Evolutionary conservation across 1,139 yeast species (phyloP).

Genomic region (Yamadazyma conglobata): DNA sequence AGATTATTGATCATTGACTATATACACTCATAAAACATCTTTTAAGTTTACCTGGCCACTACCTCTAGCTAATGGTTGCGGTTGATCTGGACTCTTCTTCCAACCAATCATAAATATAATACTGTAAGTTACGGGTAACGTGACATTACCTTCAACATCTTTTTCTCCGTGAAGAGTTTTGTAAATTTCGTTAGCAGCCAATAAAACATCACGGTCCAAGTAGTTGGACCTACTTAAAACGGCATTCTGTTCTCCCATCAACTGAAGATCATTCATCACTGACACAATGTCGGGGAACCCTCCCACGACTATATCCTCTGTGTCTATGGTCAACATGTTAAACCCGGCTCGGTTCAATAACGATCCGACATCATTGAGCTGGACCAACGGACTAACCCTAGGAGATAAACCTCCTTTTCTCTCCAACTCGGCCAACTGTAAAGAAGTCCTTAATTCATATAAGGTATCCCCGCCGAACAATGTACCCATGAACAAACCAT

Average conservation of each 20-base stretch:
- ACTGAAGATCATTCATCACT: conserved; percentile 65
- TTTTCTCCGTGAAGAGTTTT: conserved; percentile 67
- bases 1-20: conserved; percentile 1
- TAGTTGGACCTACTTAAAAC: conserved; percentile 53
- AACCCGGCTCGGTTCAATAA: conserved; percentile 73
- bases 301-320: conserved; percentile 74
- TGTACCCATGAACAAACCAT: conserved; percentile 81
- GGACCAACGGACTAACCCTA: conserved; percentile 76
- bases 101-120: conserved; percentile 85
- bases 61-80: conserved; percentile 72
- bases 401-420: conserved; percentile 79
- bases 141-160: conserved; percentile 37
- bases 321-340: conserved; percentile 76
- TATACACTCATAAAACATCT: conserved; percentile 41
- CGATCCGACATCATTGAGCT: conserved; percentile 72
- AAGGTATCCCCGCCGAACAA: conserved; percentile 83
- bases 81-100: conserved; percentile 70
- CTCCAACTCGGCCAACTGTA: conserved; percentile 81
- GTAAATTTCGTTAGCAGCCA: conserved; percentile 77
- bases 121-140: conserved; percentile 64
- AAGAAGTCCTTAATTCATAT: conserved; percentile 72
- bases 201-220: conserved; percentile 60
- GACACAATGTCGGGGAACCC: conserved; percentile 76
- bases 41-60: conserved; percentile 64
- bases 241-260: conserved; percentile 85